Evolutionary conservation across 2,329 filamentous ascomycete genomes (phyloP).

Genomic region (Aureobasidium sp.): DNA sequence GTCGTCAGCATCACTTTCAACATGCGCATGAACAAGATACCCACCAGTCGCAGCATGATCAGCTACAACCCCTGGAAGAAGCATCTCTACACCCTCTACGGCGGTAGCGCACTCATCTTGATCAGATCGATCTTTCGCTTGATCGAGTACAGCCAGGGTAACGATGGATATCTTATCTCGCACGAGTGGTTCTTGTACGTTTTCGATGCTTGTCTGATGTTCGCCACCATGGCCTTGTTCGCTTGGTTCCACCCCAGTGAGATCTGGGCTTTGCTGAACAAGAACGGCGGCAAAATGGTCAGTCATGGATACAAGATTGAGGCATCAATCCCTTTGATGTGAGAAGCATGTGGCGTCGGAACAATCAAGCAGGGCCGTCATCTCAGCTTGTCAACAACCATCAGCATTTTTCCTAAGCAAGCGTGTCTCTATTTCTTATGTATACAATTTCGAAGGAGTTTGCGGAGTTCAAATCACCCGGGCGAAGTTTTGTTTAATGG

Average conservation of each 20-base stretch:
- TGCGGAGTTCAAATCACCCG: no score
- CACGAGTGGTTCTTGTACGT: constrained; percentile 35
- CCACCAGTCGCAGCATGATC: constrained; percentile 14
- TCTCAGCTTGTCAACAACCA: no score
- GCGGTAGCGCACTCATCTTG: constrained; percentile 37
- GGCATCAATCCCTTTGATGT: background rate
- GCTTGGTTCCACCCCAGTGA: constrained; percentile 17
- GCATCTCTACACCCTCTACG: constrained; percentile 36
- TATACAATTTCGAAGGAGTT: no score
- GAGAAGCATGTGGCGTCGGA: background rate
- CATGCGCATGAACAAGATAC: constrained; percentile 17
- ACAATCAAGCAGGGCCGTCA: no score
- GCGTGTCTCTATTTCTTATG: no score
- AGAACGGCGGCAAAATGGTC: constrained; percentile 1
- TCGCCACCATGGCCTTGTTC: constrained; percentile 18
- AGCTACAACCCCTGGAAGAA: constrained; percentile 26
- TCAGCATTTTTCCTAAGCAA: no score
- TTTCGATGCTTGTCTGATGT: constrained; percentile 22
- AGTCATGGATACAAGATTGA: background rate
- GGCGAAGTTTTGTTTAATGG: no score
- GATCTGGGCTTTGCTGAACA: constrained; percentile 2
- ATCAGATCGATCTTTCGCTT: constrained; percentile 41
- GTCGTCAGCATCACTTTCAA: constrained; percentile 23
- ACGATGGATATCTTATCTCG: constrained; percentile 34
- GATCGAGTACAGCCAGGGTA: constrained; percentile 39